These are phyloP conservation scores for Priceomyces medius DNA, from an alignment of 805 yeast genomes.

Conservation along the genomic window DNA sequence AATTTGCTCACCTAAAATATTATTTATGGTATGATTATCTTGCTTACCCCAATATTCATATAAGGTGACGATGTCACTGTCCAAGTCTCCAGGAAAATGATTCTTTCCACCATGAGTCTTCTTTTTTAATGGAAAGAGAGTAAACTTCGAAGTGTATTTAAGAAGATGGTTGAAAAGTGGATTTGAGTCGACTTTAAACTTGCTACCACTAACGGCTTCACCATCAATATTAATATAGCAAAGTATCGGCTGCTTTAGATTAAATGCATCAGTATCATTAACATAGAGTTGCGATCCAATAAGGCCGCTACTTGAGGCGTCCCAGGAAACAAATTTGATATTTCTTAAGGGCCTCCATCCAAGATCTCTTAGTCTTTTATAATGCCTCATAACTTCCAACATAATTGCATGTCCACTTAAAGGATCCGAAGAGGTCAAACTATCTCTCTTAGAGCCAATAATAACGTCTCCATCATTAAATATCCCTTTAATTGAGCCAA, in stretches of 20 bases:
- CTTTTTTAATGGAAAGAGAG: conserved; percentile 31
- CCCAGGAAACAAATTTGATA: conserved; percentile 43
- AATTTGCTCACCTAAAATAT: conserved; percentile 27
- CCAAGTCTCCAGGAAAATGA: conserved; percentile 16
- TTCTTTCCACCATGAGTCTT: conserved; percentile 17
- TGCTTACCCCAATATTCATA: conserved; percentile 37
- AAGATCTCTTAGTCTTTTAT: conserved; percentile 24
- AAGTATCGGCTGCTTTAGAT: conserved; percentile 23
- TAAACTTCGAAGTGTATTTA: conserved; percentile 23
- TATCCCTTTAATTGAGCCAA: conserved; percentile 35
- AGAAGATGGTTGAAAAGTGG: conserved; percentile 37
- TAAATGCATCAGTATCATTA: conserved; percentile 20
- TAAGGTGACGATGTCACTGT: conserved; percentile 23
- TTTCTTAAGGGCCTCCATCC: conserved; percentile 46
- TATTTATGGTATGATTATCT: conserved; percentile 29
- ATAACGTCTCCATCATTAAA: conserved; percentile 39
- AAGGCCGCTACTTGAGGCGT: conserved; percentile 34
- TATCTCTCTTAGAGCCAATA: conserved; percentile 41
- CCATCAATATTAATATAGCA: conserved; percentile 40
- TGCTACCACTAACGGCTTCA: conserved; percentile 38
- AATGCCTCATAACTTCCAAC: conserved; percentile 38
- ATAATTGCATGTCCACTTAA: conserved; percentile 39
- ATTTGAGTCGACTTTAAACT: conserved; percentile 32
- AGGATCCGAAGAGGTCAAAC: conserved; percentile 36
- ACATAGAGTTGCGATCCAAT: conserved; percentile 28